Conservation (phyloP, 2,329 filamentous ascomycete genomes). For the Aspergillus hortae region DNA sequence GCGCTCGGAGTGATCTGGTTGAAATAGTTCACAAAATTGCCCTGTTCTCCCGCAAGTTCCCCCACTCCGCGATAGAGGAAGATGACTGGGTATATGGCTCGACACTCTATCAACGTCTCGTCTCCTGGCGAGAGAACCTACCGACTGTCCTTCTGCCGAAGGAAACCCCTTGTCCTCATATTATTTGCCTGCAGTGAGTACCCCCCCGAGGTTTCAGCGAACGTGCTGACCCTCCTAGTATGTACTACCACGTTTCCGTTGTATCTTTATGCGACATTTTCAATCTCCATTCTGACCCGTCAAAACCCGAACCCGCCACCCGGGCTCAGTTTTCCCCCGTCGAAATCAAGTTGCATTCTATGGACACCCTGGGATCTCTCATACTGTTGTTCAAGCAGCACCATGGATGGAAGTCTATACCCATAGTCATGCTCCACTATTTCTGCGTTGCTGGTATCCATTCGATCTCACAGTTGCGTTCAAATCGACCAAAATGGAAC, state of each 20-base stretch:
- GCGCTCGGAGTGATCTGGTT: conserved; percentile 11
- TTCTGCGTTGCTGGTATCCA: conserved; percentile 21
- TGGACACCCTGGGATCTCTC: conserved; percentile 18
- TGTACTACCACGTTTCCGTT: conserved; percentile 19
- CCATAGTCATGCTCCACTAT: conserved; percentile 24
- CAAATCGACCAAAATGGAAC: conserved; percentile 16
- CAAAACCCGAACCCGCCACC: neutral
- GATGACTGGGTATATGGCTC: conserved; percentile 15
- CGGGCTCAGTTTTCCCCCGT: conserved; percentile 7
- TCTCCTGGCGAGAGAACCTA: conserved; percentile 11
- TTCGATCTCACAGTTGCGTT: conserved; percentile 12
- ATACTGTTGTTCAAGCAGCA: conserved; percentile 17
- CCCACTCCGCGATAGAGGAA: neutral
- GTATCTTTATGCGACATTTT: conserved; percentile 15
- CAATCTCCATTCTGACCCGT: conserved; percentile 5
- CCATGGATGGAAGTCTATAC: conserved; percentile 22
- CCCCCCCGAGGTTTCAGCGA: neutral
- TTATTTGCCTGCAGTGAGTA: conserved; percentile 18
- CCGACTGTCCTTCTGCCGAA: conserved; percentile 11
- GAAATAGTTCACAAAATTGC: conserved; percentile 15
- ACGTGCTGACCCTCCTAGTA: conserved; percentile 8
- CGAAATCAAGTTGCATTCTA: conserved; percentile 9
- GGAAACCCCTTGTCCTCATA: conserved; percentile 15
- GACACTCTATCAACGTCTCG: conserved; percentile 7
- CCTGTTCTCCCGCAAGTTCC: conserved; percentile 10